A percentile compares a stretch with the other conserved stretches of the same genome.
Evolutionary conservation across 108 stramenopile genomes (phyloP).

Genomic region (Hondaea fermentalgiana): DNA sequence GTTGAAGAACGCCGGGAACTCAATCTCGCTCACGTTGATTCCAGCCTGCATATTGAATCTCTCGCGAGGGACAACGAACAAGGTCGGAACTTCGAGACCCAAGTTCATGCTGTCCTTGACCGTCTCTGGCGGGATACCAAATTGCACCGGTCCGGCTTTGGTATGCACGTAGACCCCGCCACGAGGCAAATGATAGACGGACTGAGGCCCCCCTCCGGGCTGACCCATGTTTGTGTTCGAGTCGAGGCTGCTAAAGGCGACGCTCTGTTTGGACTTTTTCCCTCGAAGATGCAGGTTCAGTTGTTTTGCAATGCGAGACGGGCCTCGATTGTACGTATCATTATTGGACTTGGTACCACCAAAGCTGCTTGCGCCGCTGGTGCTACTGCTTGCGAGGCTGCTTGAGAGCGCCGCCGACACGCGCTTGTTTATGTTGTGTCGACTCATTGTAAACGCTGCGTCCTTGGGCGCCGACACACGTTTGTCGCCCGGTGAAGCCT

Average conservation of each 20-base stretch:
- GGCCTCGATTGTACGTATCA: not conserved
- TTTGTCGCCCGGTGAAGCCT: too few species aligned
- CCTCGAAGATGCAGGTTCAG: not conserved
- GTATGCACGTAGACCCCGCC: slow-evolving; percentile 32
- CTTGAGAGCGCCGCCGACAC: not conserved
- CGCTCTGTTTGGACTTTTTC: not conserved
- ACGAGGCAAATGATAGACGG: slow-evolving; percentile 20
- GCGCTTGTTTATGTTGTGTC: not conserved
- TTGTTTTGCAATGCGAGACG: not conserved
- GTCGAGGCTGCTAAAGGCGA: not conserved
- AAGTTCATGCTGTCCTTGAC: slow-evolving; percentile 38
- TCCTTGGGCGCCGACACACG: not conserved
- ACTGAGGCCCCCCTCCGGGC: not conserved
- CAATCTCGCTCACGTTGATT: slow-evolving; percentile 34
- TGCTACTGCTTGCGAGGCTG: not conserved
- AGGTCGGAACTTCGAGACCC: slow-evolving; percentile 23
- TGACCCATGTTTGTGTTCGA: not conserved
- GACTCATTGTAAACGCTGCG: not conserved
- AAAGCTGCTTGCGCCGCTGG: not conserved
- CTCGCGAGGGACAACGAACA: slow-evolving; percentile 20
- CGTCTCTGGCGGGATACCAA: slow-evolving; percentile 37
- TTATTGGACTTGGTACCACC: not conserved
- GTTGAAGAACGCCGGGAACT: slow-evolving; percentile 38
- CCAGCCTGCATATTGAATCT: slow-evolving; percentile 22
- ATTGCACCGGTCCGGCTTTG: slow-evolving; percentile 18